Base-by-base conservation (phyloP, 306 rosid species). In the Vachellia collinsii region DNA sequence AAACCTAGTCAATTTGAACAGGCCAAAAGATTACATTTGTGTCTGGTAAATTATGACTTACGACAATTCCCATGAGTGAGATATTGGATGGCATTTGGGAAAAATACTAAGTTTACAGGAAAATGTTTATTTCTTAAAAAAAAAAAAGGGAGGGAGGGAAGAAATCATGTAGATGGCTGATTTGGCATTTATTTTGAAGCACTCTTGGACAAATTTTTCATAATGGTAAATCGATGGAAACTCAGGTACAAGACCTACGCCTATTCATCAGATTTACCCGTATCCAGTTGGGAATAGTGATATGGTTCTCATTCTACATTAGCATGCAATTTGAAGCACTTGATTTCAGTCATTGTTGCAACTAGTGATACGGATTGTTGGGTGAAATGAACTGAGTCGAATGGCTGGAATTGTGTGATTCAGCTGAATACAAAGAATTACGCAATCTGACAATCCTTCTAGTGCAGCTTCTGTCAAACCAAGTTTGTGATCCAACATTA, bases 1-100 rank as follows among this genome's bases (percentile, higher is more conserved):
- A 81, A 85, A 80, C 81, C 87, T 81, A 59, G 50, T 47, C 41
- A 81, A 50, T 79, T 76, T 77, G 82, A 70, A 68, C 72, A 72
- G 25, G 59, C 22, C 78, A 29, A 70, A 51, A 81, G 58, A 75
- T 42, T 39, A 72, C 39, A 74, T 19, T 47, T 11, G 12, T 23
- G 34, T 17, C 17, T 56, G 79, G 58, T 72, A 74, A 72, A 39
- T 38, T 42, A 70, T 12, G 34, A 36, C 56, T 74, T 54, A 47
- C 5, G 6, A 79, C 67, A 61, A 63, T 5, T n/a, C 53, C 7
- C 44, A 41, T 41, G 44, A 41, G 9, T n/a, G 39, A 70, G 17
- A 81, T 46, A 20, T 43, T 19, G 47, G 67, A 77, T 80, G 34
- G 48, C 11, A 76, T 76, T 58, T 51, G 67, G 41, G 72, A 71